phyloP scores from a whole-genome alignment of 1,284 basidiomycete species.

The Schizophyllum commune region DNA sequence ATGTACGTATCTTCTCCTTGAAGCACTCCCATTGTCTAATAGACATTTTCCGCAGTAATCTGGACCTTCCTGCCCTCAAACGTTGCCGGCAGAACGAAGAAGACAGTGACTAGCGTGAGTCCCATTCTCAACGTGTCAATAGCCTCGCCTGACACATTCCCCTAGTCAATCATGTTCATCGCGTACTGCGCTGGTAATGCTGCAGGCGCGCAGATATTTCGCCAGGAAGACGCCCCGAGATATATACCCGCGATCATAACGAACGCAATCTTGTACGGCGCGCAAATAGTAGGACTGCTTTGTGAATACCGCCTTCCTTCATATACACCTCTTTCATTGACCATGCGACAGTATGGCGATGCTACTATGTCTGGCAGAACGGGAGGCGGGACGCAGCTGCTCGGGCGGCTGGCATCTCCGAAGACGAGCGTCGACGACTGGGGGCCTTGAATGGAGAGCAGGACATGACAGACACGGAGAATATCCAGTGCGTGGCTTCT shows the following conservation, averaged over 20 bases:
- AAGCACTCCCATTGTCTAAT: neutral
- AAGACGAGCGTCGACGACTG: neutral
- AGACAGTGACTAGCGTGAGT: slow-evolving; percentile 5
- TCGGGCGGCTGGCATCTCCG: neutral
- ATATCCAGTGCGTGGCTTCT: neutral
- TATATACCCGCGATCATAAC: slow-evolving; percentile 1
- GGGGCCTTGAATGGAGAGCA: neutral
- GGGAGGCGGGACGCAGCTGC: neutral
- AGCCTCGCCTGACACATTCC: neutral
- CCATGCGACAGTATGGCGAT: neutral
- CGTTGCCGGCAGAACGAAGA: slow-evolving; percentile 13
- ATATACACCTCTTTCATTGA: neutral
- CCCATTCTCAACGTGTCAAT: neutral
- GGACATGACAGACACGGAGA: slow-evolving; percentile 2
- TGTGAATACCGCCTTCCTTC: neutral
- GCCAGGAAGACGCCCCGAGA: slow-evolving; percentile 8
- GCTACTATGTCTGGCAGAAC: slow-evolving; percentile 3
- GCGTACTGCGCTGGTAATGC: slow-evolving; percentile 14
- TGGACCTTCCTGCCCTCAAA: slow-evolving; percentile 12
- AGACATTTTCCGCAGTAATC: neutral
- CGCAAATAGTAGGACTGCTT: neutral
- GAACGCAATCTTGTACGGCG: neutral
- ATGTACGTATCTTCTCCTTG: slow-evolving; percentile 1
- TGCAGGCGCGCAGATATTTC: slow-evolving; percentile 11
- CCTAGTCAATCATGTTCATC: slow-evolving; percentile 12